These are phyloP conservation scores for Monilinia fructigena DNA, from an alignment of 2,329 filamentous ascomycete species.

Conservation along the genomic window DNA sequence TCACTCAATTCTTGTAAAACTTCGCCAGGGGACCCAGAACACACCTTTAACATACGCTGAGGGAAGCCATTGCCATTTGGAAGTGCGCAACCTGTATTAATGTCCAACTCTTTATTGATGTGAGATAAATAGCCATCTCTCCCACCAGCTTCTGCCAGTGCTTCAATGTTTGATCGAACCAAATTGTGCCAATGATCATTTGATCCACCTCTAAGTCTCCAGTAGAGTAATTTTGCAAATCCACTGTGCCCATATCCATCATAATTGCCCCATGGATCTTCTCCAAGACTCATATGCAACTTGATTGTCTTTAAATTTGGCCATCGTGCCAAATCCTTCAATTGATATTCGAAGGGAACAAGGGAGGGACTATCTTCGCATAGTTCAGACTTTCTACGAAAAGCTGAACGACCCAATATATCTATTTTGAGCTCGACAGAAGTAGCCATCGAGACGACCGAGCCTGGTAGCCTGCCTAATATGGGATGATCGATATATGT, in stretches of 20 bases:
- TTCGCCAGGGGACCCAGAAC: constrained; percentile 10
- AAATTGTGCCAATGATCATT: constrained; percentile 21
- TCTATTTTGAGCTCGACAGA: constrained; percentile 21
- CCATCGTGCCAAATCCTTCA: constrained; percentile 20
- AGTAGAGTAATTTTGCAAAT: constrained; percentile 21
- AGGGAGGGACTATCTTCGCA: constrained; percentile 9
- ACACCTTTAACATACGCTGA: constrained; percentile 19
- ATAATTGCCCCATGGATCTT: constrained; percentile 20
- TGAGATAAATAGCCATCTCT: constrained; percentile 19
- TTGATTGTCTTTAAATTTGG: constrained; percentile 21
- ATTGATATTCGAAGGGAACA: constrained; percentile 22
- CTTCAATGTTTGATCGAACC: constrained; percentile 16
- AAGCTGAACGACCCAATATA: constrained; percentile 17
- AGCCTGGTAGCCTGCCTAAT: constrained; percentile 15
- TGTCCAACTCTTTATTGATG: constrained; percentile 20
- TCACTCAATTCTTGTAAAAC: constrained; percentile 19
- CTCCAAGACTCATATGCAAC: constrained; percentile 20
- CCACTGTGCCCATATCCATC: constrained; percentile 22
- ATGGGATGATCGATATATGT: constrained; percentile 13
- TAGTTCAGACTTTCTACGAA: constrained; percentile 12
- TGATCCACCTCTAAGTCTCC: constrained; percentile 12
- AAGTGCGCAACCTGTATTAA: constrained; percentile 19
- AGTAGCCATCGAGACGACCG: constrained; percentile 14
- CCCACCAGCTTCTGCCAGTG: constrained; percentile 10
- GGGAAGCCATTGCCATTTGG: constrained; percentile 22